These are phyloP conservation scores for Wickerhamiella vanderwaltii DNA, from an alignment of 805 yeast genomes.

Conservation along the genomic window DNA sequence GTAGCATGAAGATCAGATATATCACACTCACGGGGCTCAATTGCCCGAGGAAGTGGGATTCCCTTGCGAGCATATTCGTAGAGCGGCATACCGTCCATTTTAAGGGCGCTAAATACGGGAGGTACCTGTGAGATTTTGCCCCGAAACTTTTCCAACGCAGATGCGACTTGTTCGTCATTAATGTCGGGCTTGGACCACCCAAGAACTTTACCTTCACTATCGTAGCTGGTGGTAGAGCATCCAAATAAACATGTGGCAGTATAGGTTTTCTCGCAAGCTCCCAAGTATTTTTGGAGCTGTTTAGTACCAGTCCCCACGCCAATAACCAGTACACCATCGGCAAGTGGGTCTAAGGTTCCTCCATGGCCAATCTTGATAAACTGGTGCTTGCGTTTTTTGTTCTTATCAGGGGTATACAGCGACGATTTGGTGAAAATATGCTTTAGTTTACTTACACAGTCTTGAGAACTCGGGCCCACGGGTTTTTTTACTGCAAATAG, in stretches of 20 bases:
- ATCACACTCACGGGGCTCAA: slow-evolving; percentile 60
- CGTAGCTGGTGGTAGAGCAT: slow-evolving; percentile 86
- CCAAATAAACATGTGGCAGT: slow-evolving; percentile 81
- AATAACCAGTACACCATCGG: slow-evolving; percentile 80
- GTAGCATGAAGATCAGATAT: slow-evolving; percentile 47
- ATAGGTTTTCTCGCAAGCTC: slow-evolving; percentile 66
- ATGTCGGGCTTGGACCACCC: slow-evolving; percentile 45
- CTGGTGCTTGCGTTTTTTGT: slow-evolving; percentile 9
- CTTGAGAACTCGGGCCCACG: slow-evolving; percentile 67
- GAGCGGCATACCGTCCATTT: slow-evolving; percentile 86
- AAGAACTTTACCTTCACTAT: slow-evolving; percentile 73
- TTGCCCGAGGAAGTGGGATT: slow-evolving; percentile 69
- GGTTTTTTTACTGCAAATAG: slow-evolving; percentile 89
- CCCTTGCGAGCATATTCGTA: slow-evolving; percentile 92
- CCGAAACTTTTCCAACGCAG: slow-evolving; percentile 46
- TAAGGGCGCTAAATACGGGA: slow-evolving; percentile 87
- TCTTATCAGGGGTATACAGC: slow-evolving; percentile 36
- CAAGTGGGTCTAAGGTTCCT: slow-evolving; percentile 91
- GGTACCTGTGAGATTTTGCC: slow-evolving; percentile 84
- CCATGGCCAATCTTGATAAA: slow-evolving; percentile 90
- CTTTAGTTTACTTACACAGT: slow-evolving; percentile 57
- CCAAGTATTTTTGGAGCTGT: slow-evolving; percentile 54
- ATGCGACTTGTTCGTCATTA: slow-evolving; percentile 35
- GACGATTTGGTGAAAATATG: slow-evolving; percentile 45
- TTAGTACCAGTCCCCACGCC: slow-evolving; percentile 95